phyloP scores from a whole-genome alignment of 441 rosid genomes.

The Croton laevigatus region DNA sequence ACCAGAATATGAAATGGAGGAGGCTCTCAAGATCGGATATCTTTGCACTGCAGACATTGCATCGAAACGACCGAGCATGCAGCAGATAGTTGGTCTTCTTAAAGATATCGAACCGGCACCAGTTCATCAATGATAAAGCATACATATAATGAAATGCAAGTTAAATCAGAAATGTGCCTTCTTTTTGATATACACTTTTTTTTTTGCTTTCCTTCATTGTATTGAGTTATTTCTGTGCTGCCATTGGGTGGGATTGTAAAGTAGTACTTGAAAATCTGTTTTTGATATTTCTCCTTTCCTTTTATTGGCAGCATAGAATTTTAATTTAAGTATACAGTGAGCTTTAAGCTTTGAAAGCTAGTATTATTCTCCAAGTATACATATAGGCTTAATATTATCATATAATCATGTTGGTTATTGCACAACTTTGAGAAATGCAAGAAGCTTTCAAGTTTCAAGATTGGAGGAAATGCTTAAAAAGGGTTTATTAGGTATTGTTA shows the following conservation, averaged over 20 bases:
- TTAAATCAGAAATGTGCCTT: background rate
- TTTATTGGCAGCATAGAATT: conserved; percentile 17
- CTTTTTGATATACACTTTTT: conserved; percentile 12
- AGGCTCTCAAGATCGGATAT: conserved; percentile 87
- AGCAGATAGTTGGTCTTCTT: conserved; percentile 92
- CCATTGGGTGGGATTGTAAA: conserved; percentile 37
- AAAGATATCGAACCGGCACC: conserved; percentile 73
- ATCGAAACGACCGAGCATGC: conserved; percentile 88
- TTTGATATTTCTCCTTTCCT: conserved; percentile 21
- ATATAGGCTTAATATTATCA: background rate
- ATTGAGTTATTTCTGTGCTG: conserved; percentile 26
- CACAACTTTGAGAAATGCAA: no score
- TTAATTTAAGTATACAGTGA: conserved; percentile 19
- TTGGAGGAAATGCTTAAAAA: background rate
- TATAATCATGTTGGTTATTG: background rate
- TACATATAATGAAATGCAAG: conserved; percentile 8
- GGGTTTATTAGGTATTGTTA: background rate
- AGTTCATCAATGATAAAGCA: conserved; percentile 33
- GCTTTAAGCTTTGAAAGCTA: conserved; percentile 16
- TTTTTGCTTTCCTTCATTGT: conserved; percentile 13
- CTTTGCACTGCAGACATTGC: conserved; percentile 89
- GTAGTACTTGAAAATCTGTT: conserved; percentile 29
- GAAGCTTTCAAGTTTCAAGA: background rate
- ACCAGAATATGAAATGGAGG: conserved; percentile 64
- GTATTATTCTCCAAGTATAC: conserved; percentile 4